Conservation (phyloP, 208 protist genomes). For the Trichomonas gallinae region DNA sequence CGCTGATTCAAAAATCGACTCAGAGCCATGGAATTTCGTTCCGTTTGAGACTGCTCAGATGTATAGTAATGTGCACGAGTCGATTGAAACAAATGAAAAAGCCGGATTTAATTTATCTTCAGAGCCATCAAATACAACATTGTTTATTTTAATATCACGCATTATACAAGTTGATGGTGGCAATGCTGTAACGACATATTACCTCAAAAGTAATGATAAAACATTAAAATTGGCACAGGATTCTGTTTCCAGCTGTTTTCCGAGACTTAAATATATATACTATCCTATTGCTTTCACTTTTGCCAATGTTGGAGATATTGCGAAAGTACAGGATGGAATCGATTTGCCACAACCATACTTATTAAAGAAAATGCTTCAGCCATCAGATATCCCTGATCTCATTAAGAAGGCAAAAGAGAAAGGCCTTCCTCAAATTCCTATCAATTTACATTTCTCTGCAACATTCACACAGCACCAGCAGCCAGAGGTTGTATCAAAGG, state of each 20-base stretch:
- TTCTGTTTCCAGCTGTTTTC: background rate
- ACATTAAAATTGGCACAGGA: background rate
- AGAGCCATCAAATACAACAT: background rate
- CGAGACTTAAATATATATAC: background rate
- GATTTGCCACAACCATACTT: background rate
- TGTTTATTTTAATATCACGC: background rate
- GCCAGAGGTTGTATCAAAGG: background rate
- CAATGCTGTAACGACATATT: background rate
- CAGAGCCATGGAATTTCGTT: background rate
- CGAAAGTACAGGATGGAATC: background rate
- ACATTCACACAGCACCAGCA: background rate
- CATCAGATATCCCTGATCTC: background rate
- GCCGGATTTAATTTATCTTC: background rate
- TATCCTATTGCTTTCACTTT: background rate
- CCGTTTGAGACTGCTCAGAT: background rate
- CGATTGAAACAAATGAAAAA: background rate
- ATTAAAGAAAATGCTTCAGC: background rate
- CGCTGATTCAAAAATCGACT: background rate
- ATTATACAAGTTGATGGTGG: background rate
- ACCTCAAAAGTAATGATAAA: background rate
- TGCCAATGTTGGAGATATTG: background rate
- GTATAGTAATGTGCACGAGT: background rate
- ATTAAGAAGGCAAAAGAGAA: background rate
- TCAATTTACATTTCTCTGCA: background rate
- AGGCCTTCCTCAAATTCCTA: background rate